Conservation (phyloP, 2,329 filamentous ascomycete species). For the Fusarium hainanense region DNA sequence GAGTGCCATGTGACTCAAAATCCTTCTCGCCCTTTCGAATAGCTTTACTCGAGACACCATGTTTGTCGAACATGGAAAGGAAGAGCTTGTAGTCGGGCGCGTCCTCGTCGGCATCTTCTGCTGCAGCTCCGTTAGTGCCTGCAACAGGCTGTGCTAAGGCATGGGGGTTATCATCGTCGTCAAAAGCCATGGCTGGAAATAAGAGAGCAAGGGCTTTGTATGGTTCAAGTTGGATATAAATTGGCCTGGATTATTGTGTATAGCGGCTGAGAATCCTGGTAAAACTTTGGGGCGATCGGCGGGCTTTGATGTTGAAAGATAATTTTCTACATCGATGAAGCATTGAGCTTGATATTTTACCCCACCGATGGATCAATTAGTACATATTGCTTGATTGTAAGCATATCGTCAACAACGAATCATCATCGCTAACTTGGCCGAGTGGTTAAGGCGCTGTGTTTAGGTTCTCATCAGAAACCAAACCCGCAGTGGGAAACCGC, state of each 20-base stretch:
- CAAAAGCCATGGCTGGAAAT: constrained; percentile 54
- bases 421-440: constrained; percentile 42
- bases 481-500: constrained; percentile 43
- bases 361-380: rapidly evolving
- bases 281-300: neutral
- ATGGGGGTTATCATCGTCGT: constrained; percentile 57
- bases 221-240: neutral
- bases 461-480: constrained; percentile 41
- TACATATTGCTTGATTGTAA: rapidly evolving
- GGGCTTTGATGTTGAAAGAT: constrained; percentile 28
- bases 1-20: constrained; percentile 92
- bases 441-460: constrained; percentile 44
- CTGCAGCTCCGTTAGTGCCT: constrained; percentile 46
- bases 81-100: constrained; percentile 88
- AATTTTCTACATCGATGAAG: constrained; percentile 41
- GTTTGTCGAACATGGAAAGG: constrained; percentile 62
- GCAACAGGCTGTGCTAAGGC: constrained; percentile 29
- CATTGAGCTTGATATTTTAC: constrained; percentile 14
- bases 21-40: constrained; percentile 97
- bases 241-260: neutral
- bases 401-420: neutral
- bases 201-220: neutral
- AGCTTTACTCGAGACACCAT: constrained; percentile 66
- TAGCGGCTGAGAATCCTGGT: neutral
- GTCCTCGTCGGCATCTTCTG: constrained; percentile 78